Conservation (phyloP, 192 early-diverging fungal species). For the Diversispora epigaea region DNA sequence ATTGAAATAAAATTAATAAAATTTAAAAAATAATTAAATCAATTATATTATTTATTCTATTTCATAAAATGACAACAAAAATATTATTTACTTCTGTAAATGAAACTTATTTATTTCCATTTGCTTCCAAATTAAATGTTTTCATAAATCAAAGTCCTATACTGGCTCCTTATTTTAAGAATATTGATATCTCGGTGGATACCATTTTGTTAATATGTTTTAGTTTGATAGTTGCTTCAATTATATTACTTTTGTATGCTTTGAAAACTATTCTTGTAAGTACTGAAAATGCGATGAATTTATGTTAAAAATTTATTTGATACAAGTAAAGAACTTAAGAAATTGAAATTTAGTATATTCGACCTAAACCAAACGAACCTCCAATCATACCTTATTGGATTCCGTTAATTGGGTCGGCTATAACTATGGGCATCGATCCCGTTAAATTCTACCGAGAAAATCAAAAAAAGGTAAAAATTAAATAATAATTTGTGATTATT, state of each 20-base stretch:
- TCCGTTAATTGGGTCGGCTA: constrained; percentile 86
- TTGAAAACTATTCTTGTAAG: neutral
- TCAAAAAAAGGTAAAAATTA: constrained; percentile 57
- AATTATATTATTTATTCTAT: too few relatives aligned
- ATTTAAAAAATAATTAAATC: too few relatives aligned
- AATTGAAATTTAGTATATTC: neutral
- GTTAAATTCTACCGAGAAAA: constrained; percentile 83
- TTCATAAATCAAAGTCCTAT: neutral
- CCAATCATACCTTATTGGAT: constrained; percentile 74
- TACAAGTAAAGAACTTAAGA: neutral
- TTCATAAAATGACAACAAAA: too few relatives aligned
- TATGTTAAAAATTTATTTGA: neutral
- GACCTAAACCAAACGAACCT: constrained; percentile 56
- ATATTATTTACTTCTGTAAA: too few relatives aligned
- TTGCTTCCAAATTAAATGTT: too few relatives aligned
- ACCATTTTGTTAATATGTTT: constrained; percentile 1
- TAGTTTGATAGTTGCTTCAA: neutral
- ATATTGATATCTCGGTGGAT: neutral
- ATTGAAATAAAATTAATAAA: too few relatives aligned
- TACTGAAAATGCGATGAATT: neutral
- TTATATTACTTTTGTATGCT: neutral
- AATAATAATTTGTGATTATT: neutral
- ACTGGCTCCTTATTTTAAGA: constrained; percentile 9
- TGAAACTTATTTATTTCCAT: too few relatives aligned
- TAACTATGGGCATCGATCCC: constrained; percentile 86